Base-by-base conservation (phyloP, 1,284 basidiomycete species). In the Trichosporon coremiiforme region DNA sequence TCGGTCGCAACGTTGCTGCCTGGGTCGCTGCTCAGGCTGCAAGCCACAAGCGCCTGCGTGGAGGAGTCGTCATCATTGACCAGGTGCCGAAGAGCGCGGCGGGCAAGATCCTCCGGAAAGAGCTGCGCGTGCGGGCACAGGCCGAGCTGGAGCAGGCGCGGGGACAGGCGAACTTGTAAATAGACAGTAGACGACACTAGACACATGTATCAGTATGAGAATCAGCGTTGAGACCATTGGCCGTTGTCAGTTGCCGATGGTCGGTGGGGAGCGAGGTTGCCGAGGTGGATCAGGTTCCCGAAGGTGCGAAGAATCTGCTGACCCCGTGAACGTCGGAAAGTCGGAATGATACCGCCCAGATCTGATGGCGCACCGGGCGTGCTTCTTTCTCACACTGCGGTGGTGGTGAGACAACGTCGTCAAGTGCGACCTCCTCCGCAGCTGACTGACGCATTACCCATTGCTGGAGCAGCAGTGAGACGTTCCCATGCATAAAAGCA, bases 1-100 rank as follows among this genome's bases (percentile, higher is more conserved):
- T 90, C 70, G 84, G 84, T 13, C 69, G 81, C 13, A 80, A 71
- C 10, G 85, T 93, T 1, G 85, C 86, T 65, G 82, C 83, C 29
- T 93, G 91, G 91, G 86, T 90, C 10, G 83, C 87, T 63, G 76
- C 75, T 10, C 87, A 87, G 55, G 90, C 83, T 20, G 82, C 84
- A 2, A 77, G 80, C 41, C 85, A 86, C 76, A 87, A 86, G 75
- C 76, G 78, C n/a, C 76, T 87, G 12, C 74, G 83, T 9, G 86
- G 86, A 12, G 86, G 86, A 0, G 83, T 86, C 12, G 71, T 81
- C 29, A 71, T 85, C 29, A 71, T 86, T 17, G 83, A 85, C 2
- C 75, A 73, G 5, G 84, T 87, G 35, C 86, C 86, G 1, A 86
- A 86, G 71, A 68, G 65, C n/a, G 53, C 71, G 15, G 78, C 77